Percentiles rank a stretch among this genome's conserved stretches.
phyloP scores from a whole-genome alignment of 176 grass and related monocot species.

The Paspalum vaginatum region DNA sequence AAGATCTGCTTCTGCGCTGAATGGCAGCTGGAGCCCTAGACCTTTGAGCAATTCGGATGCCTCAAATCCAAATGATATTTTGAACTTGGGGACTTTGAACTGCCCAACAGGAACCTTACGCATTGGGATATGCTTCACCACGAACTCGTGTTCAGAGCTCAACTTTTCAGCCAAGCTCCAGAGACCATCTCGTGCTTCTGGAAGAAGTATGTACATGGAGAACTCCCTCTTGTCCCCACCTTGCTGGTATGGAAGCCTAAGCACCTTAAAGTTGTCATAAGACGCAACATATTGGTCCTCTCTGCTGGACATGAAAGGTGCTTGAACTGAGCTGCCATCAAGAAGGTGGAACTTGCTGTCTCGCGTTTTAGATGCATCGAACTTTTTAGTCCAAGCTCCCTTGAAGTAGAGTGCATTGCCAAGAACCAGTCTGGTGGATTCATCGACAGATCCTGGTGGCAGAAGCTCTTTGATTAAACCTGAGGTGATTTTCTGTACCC shows the following conservation, averaged over 20 bases:
- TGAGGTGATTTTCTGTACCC: conserved; percentile 59
- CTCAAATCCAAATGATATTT: conserved; percentile 72
- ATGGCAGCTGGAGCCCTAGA: conserved; percentile 60
- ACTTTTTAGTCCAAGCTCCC: conserved; percentile 70
- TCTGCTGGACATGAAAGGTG: conserved; percentile 64
- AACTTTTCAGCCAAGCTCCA: conserved; percentile 60
- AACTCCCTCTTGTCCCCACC: conserved; percentile 69
- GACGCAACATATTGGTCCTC: conserved; percentile 48
- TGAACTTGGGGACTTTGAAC: conserved; percentile 82
- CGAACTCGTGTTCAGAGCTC: conserved; percentile 53
- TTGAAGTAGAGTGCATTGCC: conserved; percentile 83
- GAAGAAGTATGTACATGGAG: conserved; percentile 83
- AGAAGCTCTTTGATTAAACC: conserved; percentile 70
- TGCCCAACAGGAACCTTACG: conserved; percentile 45
- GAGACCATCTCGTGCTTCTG: conserved; percentile 53
- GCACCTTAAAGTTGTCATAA: conserved; percentile 55
- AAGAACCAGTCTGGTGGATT: conserved; percentile 56
- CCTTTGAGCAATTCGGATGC: conserved; percentile 53
- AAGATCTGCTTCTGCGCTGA: conserved; percentile 48
- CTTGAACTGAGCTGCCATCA: conserved; percentile 57
- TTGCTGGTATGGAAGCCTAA: conserved; percentile 70
- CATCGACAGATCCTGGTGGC: conserved; percentile 42
- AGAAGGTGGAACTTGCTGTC: conserved; percentile 53
- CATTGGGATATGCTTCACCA: conserved; percentile 47
- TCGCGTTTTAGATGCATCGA: conserved; percentile 54